Conservation (phyloP, 108 stramenopile genomes). For the Cyclotella sp. region DNA sequence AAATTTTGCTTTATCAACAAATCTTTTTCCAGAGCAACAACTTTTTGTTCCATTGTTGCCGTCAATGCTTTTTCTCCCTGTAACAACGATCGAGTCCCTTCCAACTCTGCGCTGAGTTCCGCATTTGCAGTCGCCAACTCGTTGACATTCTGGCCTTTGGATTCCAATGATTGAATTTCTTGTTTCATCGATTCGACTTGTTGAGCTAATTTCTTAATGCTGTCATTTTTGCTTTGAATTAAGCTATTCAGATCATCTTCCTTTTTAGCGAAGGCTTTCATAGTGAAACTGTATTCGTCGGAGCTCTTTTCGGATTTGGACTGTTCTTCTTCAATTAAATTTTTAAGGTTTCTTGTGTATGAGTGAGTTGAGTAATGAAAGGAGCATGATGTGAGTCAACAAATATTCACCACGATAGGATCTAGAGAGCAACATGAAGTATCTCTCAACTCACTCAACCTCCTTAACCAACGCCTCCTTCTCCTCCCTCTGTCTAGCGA, state of each 20-base stretch:
- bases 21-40: constrained; percentile 28
- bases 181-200: constrained; percentile 29
- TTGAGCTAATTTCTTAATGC: constrained; percentile 23
- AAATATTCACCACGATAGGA: too few relatives aligned
- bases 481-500: constrained; percentile 10
- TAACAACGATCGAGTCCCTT: constrained; percentile 10
- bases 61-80: constrained; percentile 30
- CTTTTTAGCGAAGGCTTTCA: constrained; percentile 25
- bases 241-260: constrained; percentile 27
- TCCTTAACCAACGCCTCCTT: constrained; percentile 40
- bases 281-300: constrained; percentile 24
- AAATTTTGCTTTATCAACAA: constrained; percentile 28
- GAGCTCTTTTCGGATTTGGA: constrained; percentile 18
- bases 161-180: constrained; percentile 34
- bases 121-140: constrained; percentile 23
- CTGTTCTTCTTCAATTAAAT: constrained; percentile 31
- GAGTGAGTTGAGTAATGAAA: neutral
- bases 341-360: constrained; percentile 21
- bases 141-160: constrained; percentile 13
- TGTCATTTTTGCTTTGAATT: constrained; percentile 35
- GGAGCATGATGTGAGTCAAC: too few relatives aligned
- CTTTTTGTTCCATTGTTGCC: constrained; percentile 31
- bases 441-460: constrained; percentile 25
- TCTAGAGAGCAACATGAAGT: too few relatives aligned
- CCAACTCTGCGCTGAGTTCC: constrained; percentile 24